Conservation (phyloP, 371 early-diverging fungal genomes). For the Circinella minor region DNA sequence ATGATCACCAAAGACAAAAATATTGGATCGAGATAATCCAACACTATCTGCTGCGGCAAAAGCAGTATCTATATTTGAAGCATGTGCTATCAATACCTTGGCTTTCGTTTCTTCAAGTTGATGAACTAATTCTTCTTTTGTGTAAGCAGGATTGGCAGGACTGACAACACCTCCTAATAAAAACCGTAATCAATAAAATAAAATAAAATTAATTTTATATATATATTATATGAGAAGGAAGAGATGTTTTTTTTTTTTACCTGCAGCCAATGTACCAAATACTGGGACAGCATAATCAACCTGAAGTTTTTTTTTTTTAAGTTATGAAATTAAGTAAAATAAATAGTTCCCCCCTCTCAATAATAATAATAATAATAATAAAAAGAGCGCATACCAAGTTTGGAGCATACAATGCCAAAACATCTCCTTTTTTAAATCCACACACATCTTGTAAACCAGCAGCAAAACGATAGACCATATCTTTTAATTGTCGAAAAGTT, state of each 20-base stretch:
- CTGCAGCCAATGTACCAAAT: conserved; percentile 39
- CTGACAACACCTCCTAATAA: conserved; percentile 67
- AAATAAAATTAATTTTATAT: too few species aligned
- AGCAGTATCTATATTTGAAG: conserved; percentile 53
- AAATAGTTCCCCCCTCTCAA: too few species aligned
- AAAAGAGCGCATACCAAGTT: conserved; percentile 28
- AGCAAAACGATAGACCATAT: conserved; percentile 9
- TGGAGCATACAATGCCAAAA: conserved; percentile 18
- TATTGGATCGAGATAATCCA: conserved; percentile 49
- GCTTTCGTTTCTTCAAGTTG: conserved; percentile 77
- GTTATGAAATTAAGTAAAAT: too few species aligned
- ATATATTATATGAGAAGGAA: too few species aligned
- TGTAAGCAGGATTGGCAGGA: conserved; percentile 80
- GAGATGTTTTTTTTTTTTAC: conserved; percentile 14
- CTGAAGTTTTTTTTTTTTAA: too few species aligned
- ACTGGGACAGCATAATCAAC: conserved; percentile 31
- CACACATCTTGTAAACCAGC: conserved; percentile 12
- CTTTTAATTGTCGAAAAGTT: conserved; percentile 69
- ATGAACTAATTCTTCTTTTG: conserved; percentile 71
- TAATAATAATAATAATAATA: too few species aligned
- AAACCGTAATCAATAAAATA: background rate
- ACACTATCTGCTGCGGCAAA: conserved; percentile 59
- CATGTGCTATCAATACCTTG: conserved; percentile 57
- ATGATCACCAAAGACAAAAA: conserved; percentile 65
- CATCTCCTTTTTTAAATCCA: conserved; percentile 15